These are phyloP conservation scores for Talaromyces thailandensis DNA, from an alignment of 495 filamentous ascomycete genomes.

Conservation along the genomic window DNA sequence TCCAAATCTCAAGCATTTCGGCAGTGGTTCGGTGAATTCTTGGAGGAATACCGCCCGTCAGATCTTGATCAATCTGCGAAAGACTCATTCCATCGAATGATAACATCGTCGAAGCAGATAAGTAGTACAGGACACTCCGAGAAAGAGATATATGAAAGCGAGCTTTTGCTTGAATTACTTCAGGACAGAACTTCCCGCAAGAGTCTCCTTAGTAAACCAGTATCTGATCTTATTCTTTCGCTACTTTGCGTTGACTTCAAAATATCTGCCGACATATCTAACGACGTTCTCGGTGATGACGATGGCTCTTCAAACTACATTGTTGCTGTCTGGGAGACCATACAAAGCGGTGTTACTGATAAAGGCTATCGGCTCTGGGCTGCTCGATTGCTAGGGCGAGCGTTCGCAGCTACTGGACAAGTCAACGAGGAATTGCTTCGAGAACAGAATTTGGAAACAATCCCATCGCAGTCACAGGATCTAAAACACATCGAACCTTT, in stretches of 20 bases:
- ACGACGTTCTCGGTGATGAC: conserved; percentile 57
- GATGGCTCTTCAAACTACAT: conserved; percentile 49
- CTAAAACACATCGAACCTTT: conserved; percentile 7
- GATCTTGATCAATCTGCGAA: conserved; percentile 35
- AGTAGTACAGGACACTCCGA: conserved; percentile 49
- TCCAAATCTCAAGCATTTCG: conserved; percentile 59
- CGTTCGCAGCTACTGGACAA: conserved; percentile 67
- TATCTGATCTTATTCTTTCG: conserved; percentile 59
- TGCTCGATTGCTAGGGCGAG: conserved; percentile 71
- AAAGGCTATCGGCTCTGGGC: conserved; percentile 74
- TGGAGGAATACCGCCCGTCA: conserved; percentile 46
- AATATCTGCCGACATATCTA: conserved; percentile 38
- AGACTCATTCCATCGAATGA: conserved; percentile 53
- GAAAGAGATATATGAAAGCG: conserved; percentile 56
- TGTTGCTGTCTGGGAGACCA: conserved; percentile 63
- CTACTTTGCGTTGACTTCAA: conserved; percentile 69
- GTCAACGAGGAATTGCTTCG: conserved; percentile 34
- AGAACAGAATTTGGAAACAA: conserved; percentile 23
- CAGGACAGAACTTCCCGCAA: conserved; percentile 53
- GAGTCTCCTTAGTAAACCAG: conserved; percentile 57
- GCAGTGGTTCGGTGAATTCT: conserved; percentile 57
- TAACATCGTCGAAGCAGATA: conserved; percentile 51
- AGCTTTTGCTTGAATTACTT: conserved; percentile 64
- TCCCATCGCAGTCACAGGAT: neutral
- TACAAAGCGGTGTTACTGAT: conserved; percentile 50